Evolutionary conservation across 306 rosid species (phyloP).

Genomic region (Carpinus fangiana): DNA sequence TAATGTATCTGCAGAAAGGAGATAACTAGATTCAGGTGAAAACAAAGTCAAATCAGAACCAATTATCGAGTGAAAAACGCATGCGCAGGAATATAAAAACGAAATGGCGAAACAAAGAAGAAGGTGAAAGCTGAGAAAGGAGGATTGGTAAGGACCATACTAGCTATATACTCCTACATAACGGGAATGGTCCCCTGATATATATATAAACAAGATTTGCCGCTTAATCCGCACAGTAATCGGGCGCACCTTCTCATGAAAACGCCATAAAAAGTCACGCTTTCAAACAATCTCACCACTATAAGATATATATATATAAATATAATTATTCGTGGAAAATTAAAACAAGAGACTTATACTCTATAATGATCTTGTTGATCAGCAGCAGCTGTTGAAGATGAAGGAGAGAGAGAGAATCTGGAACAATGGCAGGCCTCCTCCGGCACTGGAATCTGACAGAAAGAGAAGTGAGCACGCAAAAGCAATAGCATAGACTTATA

Average conservation of each 20-base stretch:
- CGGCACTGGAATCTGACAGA: constrained; percentile 70
- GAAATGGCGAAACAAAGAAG: constrained; percentile 16
- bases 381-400: not conserved
- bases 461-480: constrained; percentile 93
- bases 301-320: not conserved
- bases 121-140: not conserved
- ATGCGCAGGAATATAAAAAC: constrained; percentile 33
- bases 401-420: not conserved
- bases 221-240: constrained; percentile 45
- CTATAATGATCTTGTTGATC: not conserved
- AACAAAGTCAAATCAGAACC: constrained; percentile 29
- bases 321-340: not conserved
- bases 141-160: constrained; percentile 51
- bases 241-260: constrained; percentile 23
- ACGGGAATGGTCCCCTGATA: constrained; percentile 60
- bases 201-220: constrained; percentile 17
- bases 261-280: constrained; percentile 58
- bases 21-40: constrained; percentile 13
- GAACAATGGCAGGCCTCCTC: constrained; percentile 32
- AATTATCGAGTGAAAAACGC: constrained; percentile 30
- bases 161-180: constrained; percentile 6
- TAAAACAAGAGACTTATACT: not conserved
- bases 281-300: constrained; percentile 7
- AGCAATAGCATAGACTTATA: constrained; percentile 57
- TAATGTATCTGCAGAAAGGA: not conserved